Percentiles rank a stretch among this genome's conserved stretches.
Evolutionary conservation across 2,329 filamentous ascomycete genomes (phyloP).

Genomic region (Coniella lustricola): DNA sequence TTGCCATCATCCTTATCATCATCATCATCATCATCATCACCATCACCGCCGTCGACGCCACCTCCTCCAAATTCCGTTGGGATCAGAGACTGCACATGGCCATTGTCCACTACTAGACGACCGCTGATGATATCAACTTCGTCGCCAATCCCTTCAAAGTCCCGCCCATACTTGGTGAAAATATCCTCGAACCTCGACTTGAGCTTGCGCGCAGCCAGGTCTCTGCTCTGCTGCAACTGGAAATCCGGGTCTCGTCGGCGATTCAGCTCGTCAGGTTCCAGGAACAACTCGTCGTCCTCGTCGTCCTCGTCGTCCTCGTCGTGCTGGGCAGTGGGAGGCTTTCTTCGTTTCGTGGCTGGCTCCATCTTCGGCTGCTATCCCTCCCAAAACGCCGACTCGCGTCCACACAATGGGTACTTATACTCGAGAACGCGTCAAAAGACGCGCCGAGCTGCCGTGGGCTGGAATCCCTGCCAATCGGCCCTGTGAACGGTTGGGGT

Average conservation of each 20-base stretch:
- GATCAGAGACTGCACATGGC: slow-evolving; percentile 59
- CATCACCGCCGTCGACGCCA: slow-evolving; percentile 20
- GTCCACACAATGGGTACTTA: too few relatives aligned
- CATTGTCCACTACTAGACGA: slow-evolving; percentile 82
- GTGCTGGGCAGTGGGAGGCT: slow-evolving; percentile 38
- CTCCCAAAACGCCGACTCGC: too few relatives aligned
- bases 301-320: slow-evolving; percentile 35
- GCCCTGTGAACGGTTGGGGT: too few relatives aligned
- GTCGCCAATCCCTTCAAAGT: slow-evolving; percentile 79
- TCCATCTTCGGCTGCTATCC: slow-evolving; percentile 38
- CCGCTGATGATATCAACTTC: slow-evolving; percentile 82
- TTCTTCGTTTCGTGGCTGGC: slow-evolving; percentile 52
- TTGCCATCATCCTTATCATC: slow-evolving; percentile 23
- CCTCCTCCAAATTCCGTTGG: slow-evolving; percentile 17
- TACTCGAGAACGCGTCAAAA: slow-evolving; percentile 2
- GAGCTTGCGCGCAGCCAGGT: slow-evolving; percentile 61
- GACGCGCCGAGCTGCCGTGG: background rate
- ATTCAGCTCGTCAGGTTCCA: slow-evolving; percentile 40
- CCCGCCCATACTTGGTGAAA: slow-evolving; percentile 78
- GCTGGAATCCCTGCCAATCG: background rate
- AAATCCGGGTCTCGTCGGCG: slow-evolving; percentile 44
- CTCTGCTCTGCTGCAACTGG: slow-evolving; percentile 54
- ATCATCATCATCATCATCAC: slow-evolving; percentile 23
- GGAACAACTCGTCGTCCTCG: slow-evolving; percentile 38
- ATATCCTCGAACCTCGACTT: slow-evolving; percentile 84